Evolutionary conservation across 805 yeast species (phyloP).

Genomic region (Saccharomycopsis fibuligera): DNA sequence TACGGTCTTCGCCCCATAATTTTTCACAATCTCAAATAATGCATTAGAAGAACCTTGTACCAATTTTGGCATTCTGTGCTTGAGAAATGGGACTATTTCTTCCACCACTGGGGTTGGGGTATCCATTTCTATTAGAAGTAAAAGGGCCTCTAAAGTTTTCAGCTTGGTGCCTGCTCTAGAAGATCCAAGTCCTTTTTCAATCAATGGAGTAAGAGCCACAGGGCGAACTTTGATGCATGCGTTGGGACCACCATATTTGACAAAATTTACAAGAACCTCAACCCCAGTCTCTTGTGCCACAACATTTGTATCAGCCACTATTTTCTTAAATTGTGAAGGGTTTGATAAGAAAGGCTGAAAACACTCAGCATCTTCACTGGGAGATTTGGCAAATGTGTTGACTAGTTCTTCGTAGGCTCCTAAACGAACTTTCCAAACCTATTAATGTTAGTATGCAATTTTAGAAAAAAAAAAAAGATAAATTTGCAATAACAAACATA

Average conservation of each 20-base stretch:
- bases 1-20: conserved; percentile 59
- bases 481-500: conserved; percentile 26
- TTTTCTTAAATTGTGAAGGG: conserved; percentile 50
- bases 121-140: conserved; percentile 59
- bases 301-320: conserved; percentile 75
- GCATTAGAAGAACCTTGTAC: conserved; percentile 62
- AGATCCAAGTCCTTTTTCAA: conserved; percentile 80
- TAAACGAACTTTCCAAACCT: conserved; percentile 75
- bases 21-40: conserved; percentile 45
- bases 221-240: conserved; percentile 37
- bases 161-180: conserved; percentile 68
- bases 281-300: conserved; percentile 87
- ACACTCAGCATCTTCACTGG: conserved; percentile 49
- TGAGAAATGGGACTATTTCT: conserved; percentile 52
- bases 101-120: conserved; percentile 63
- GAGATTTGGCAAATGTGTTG: conserved; percentile 44
- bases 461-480: conserved; percentile 7
- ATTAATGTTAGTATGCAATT: conserved; percentile 2
- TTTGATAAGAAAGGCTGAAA: conserved; percentile 44
- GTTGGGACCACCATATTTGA: conserved; percentile 49
- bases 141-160: conserved; percentile 54
- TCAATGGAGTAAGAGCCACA: conserved; percentile 42
- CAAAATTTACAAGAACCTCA: conserved; percentile 43
- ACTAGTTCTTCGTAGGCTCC: conserved; percentile 69
- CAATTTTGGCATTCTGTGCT: conserved; percentile 68